Conservation (phyloP, 139 green algal species). For the Coelastrella sp. region DNA sequence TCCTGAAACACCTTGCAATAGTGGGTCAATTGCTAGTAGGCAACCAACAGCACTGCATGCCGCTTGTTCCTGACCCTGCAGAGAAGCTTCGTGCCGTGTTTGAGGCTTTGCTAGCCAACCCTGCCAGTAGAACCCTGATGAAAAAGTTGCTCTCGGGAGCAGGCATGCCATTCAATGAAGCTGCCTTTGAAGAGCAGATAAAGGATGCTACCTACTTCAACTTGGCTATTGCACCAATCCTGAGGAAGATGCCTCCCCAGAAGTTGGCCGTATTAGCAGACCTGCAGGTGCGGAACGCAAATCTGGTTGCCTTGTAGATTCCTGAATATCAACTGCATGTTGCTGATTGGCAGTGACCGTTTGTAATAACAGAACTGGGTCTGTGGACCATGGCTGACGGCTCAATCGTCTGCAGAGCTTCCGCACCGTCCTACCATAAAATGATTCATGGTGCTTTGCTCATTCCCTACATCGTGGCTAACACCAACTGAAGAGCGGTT, state of each 20-base stretch:
- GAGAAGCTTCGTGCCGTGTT: conserved; percentile 45
- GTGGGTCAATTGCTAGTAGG: too few species aligned
- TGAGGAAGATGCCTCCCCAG: conserved; percentile 40
- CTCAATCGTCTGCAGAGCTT: too few species aligned
- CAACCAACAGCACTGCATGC: neutral
- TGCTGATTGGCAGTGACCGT: too few species aligned
- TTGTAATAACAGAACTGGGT: too few species aligned
- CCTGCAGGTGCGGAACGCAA: neutral
- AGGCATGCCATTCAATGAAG: conserved; percentile 42
- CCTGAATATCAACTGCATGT: too few species aligned
- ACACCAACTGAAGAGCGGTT: too few species aligned
- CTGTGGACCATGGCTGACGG: too few species aligned
- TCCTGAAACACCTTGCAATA: too few species aligned
- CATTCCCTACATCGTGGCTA: too few species aligned
- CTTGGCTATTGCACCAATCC: conserved; percentile 41
- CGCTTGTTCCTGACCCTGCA: neutral
- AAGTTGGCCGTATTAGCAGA: conserved; percentile 36
- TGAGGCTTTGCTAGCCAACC: conserved; percentile 34
- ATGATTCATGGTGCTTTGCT: too few species aligned
- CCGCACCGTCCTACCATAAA: too few species aligned
- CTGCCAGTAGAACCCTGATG: conserved; percentile 41
- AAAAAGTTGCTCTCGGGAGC: conserved; percentile 31
- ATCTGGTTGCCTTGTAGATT: too few species aligned
- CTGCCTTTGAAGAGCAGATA: conserved; percentile 46
- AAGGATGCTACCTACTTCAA: conserved; percentile 45